Evolutionary conservation across 768 basidiomycete species (phyloP).

Genomic region (Sarcomyxa edulis): DNA sequence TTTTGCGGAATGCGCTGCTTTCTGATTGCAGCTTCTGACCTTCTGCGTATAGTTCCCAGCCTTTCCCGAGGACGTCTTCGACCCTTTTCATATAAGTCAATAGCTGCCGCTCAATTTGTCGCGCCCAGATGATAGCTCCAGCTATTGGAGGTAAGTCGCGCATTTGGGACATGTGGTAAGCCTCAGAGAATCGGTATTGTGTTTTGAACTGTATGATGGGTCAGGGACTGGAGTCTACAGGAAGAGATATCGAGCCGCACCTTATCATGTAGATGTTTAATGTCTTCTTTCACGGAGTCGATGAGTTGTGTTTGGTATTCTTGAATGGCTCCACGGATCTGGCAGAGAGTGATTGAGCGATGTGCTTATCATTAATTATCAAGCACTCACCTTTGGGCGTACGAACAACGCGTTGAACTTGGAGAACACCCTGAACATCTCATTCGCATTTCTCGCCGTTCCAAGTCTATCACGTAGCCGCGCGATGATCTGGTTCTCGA

Average conservation of each 20-base stretch:
- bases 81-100: slow-evolving; percentile 98
- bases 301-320: slow-evolving; percentile 99
- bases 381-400: slow-evolving; percentile 72
- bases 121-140: slow-evolving; percentile 96
- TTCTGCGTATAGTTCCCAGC: slow-evolving; percentile 99
- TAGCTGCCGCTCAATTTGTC: slow-evolving; percentile 97
- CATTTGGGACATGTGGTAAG: slow-evolving; percentile 98
- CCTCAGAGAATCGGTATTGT: slow-evolving; percentile 92
- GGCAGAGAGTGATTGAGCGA: slow-evolving; percentile 2
- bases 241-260: slow-evolving; percentile 23
- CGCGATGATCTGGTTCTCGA: slow-evolving; percentile 98
- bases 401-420: slow-evolving; percentile 98
- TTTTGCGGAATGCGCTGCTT: slow-evolving; percentile 86
- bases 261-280: slow-evolving; percentile 92
- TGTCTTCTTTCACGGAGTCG: slow-evolving; percentile 98
- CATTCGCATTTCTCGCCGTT: slow-evolving; percentile 94
- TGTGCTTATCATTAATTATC: neutral
- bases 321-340: slow-evolving; percentile 98
- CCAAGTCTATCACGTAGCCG: slow-evolving; percentile 86
- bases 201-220: slow-evolving; percentile 71
- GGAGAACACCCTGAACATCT: slow-evolving; percentile 99
- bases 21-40: slow-evolving; percentile 96
- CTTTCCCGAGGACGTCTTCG: slow-evolving; percentile 96
- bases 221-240: neutral
- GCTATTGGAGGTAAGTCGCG: slow-evolving; percentile 98